Percentiles rank a stretch among this genome's conserved stretches.
Evolutionary conservation across 768 basidiomycete species (phyloP).

Genomic region (Lentinula aciculospora): DNA sequence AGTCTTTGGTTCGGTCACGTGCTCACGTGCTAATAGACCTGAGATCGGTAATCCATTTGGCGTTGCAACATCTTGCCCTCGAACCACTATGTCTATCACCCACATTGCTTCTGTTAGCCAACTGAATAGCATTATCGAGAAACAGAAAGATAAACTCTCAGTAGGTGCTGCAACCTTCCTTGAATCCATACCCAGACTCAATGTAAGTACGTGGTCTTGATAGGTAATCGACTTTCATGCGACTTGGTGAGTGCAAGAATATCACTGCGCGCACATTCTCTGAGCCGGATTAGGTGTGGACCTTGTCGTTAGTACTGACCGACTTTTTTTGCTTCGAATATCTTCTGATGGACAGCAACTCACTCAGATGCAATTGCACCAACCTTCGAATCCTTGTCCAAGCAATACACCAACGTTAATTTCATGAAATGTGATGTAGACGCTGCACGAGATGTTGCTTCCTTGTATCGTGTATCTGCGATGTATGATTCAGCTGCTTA

Average conservation of each 20-base stretch:
- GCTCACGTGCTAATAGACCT: no score
- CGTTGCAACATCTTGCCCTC: background rate
- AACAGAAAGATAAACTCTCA: constrained; percentile 58
- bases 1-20: no score
- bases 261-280: background rate
- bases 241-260: constrained; percentile 50
- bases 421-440: constrained; percentile 86
- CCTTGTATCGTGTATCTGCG: constrained; percentile 56
- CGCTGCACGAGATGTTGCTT: constrained; percentile 61
- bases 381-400: constrained; percentile 61
- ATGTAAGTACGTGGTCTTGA: no score
- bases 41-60: background rate
- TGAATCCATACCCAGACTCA: background rate
- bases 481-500: constrained; percentile 45
- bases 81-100: constrained; percentile 47
- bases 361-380: constrained; percentile 39
- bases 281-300: constrained; percentile 55
- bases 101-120: constrained; percentile 61
- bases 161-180: constrained; percentile 28
- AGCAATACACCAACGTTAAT: constrained; percentile 61
- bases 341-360: background rate
- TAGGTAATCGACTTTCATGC: constrained; percentile 88
- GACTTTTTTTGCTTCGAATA: no score
- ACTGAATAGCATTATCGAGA: constrained; percentile 52
- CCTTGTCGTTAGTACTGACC: constrained; percentile 55